phyloP scores from a whole-genome alignment of 2,329 filamentous ascomycete species.

The Cordyceps cateniannulata region DNA sequence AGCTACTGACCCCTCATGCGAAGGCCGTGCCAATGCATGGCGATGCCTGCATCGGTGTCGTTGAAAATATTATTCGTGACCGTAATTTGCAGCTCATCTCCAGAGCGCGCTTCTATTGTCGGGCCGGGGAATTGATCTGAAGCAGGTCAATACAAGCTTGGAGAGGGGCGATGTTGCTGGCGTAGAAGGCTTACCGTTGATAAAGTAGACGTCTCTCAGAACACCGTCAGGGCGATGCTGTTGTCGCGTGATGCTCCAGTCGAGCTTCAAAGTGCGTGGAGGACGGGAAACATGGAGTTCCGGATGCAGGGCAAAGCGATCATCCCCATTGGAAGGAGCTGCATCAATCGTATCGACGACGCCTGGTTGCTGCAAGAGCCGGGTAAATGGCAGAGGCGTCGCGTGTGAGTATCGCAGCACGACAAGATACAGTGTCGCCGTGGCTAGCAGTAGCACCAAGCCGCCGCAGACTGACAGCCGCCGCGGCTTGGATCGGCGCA shows the following conservation, averaged over 20 bases:
- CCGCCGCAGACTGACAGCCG: constrained; percentile 1
- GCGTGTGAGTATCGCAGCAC: constrained; percentile 1
- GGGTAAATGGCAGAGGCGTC: not conserved
- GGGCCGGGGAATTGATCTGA: constrained; percentile 13
- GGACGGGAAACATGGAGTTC: constrained; percentile 10
- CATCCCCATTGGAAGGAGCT: not conserved
- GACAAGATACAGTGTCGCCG: not conserved
- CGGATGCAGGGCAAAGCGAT: constrained; percentile 10
- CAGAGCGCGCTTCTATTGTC: constrained; percentile 17
- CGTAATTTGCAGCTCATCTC: constrained; percentile 33
- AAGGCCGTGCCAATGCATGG: constrained; percentile 64
- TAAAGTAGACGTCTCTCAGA: constrained; percentile 12
- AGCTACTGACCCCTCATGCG: constrained; percentile 54
- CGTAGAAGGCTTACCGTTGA: constrained; percentile 6
- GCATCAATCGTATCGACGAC: not conserved
- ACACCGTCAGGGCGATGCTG: constrained; percentile 11
- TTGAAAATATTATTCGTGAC: constrained; percentile 32
- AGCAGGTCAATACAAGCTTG: not conserved
- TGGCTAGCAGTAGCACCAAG: not conserved
- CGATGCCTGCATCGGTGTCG: constrained; percentile 32
- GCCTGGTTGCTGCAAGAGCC: not conserved
- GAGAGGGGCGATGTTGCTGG: not conserved
- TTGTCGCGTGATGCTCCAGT: constrained; percentile 12
- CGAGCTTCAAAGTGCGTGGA: constrained; percentile 2
- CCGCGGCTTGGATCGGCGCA: not conserved